A percentile compares a stretch with the other conserved stretches of the same genome.
These are phyloP conservation scores for Falciphora oryzae DNA, from an alignment of 2,329 filamentous ascomycete species.

Conservation along the genomic window DNA sequence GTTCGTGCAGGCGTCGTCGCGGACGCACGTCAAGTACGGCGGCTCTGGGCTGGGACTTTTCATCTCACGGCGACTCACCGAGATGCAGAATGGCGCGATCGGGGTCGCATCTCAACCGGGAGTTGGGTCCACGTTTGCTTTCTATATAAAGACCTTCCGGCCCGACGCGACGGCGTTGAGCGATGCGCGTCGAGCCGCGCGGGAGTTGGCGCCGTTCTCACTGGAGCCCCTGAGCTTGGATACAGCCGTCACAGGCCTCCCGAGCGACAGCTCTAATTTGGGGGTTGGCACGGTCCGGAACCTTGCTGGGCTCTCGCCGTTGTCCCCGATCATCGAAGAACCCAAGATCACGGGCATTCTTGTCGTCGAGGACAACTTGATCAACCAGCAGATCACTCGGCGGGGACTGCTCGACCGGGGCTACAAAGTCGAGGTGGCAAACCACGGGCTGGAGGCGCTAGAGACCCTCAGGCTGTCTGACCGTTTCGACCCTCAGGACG, in stretches of 20 bases:
- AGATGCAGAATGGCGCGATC: conserved; percentile 75
- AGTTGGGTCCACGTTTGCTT: conserved; percentile 68
- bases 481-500: conserved; percentile 15
- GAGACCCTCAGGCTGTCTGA: conserved; percentile 35
- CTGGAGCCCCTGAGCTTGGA: not conserved
- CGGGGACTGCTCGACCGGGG: conserved; percentile 45
- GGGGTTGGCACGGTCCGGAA: not conserved
- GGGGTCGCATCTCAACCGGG: conserved; percentile 65
- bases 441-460: conserved; percentile 51
- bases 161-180: conserved; percentile 34
- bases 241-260: not conserved
- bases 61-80: conserved; percentile 72
- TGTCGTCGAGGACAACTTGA: conserved; percentile 55
- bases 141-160: conserved; percentile 59
- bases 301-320: not conserved
- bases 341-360: conserved; percentile 38
- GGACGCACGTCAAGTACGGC: conserved; percentile 73
- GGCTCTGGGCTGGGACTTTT: conserved; percentile 75
- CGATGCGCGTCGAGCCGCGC: conserved; percentile 25
- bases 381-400: conserved; percentile 53
- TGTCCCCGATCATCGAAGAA: conserved; percentile 5
- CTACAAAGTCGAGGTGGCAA: conserved; percentile 47
- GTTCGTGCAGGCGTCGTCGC: conserved; percentile 71
- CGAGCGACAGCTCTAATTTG: not conserved
- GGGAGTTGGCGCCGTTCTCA: not conserved